Percentiles rank a stretch among this genome's conserved stretches.
Conservation (phyloP, 2,329 filamentous ascomycete species). For the Sporothrix luriei region DNA sequence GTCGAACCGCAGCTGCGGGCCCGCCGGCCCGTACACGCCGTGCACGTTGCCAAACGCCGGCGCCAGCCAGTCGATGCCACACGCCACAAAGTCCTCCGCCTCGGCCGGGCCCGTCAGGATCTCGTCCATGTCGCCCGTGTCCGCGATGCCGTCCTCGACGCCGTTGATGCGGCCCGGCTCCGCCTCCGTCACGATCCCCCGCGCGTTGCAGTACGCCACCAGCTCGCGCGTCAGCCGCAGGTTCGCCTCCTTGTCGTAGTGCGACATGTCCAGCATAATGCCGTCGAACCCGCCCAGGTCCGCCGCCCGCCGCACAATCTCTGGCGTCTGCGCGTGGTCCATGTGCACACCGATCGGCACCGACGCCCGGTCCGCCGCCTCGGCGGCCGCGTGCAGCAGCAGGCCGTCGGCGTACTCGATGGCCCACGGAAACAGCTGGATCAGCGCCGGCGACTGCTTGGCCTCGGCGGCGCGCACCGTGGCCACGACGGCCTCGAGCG, state of each 20-base stretch:
- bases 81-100: slow-evolving; percentile 68
- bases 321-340: slow-evolving; percentile 67
- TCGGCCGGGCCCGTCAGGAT: slow-evolving; percentile 67
- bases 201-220: slow-evolving; percentile 63
- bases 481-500: slow-evolving; percentile 54
- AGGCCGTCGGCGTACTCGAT: slow-evolving; percentile 64
- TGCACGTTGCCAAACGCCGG: slow-evolving; percentile 78
- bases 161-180: slow-evolving; percentile 62
- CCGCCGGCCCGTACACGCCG: slow-evolving; percentile 68
- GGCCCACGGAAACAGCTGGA: slow-evolving; percentile 75
- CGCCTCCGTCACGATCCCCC: slow-evolving; percentile 67
- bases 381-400: slow-evolving; percentile 58
- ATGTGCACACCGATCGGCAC: slow-evolving; percentile 67
- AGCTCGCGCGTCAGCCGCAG: slow-evolving; percentile 62
- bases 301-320: slow-evolving; percentile 62
- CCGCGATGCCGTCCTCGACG: slow-evolving; percentile 72
- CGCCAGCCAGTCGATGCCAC: slow-evolving; percentile 73
- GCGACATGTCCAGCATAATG: slow-evolving; percentile 75
- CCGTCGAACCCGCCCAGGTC: slow-evolving; percentile 64
- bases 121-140: slow-evolving; percentile 54
- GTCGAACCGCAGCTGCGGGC: slow-evolving; percentile 64
- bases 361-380: slow-evolving; percentile 57
- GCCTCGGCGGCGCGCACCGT: slow-evolving; percentile 68
- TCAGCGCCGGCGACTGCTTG: slow-evolving; percentile 67
- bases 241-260: slow-evolving; percentile 70